Evolutionary conservation across 2,329 filamentous ascomycete genomes (phyloP).

Genomic region (Gliomastix tumulicola): DNA sequence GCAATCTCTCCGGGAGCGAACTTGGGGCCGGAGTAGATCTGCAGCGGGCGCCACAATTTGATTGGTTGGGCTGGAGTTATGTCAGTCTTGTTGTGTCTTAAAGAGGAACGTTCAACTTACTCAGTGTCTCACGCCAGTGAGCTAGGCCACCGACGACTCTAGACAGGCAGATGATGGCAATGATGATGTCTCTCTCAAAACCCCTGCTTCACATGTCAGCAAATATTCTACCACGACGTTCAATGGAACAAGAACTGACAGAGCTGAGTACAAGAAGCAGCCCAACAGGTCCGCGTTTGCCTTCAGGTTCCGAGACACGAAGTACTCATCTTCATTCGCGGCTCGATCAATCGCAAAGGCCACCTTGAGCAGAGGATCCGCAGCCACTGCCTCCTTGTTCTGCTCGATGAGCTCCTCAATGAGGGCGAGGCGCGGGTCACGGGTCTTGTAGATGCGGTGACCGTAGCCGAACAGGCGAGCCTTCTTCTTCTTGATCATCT

Average conservation of each 20-base stretch:
- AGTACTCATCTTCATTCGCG: conserved; percentile 26
- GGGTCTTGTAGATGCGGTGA: conserved; percentile 26
- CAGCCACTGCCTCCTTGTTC: conserved; percentile 6
- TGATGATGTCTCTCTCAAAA: neutral
- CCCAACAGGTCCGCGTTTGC: conserved; percentile 37
- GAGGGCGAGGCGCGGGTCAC: conserved; percentile 24
- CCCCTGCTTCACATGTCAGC: conserved; percentile 5
- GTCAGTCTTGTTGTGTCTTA: conserved; percentile 9
- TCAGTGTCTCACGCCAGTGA: conserved; percentile 17
- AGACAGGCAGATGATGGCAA: conserved; percentile 13
- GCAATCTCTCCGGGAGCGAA: neutral
- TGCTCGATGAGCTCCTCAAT: conserved; percentile 18
- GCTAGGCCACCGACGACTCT: conserved; percentile 16
- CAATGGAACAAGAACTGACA: too few relatives aligned
- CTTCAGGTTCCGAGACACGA: conserved; percentile 24
- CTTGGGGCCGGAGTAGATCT: conserved; percentile 12
- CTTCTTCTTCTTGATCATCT: conserved; percentile 30
- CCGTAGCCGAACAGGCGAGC: conserved; percentile 34
- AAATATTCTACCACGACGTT: too few relatives aligned
- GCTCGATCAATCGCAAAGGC: conserved; percentile 28
- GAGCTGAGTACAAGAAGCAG: conserved; percentile 30
- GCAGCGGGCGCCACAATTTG: conserved; percentile 16
- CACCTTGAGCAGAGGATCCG: conserved; percentile 24
- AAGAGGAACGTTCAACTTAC: neutral
- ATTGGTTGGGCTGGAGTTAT: conserved; percentile 12